phyloP scores from a whole-genome alignment of 305 asterid species.

The Fraxinus ornus region DNA sequence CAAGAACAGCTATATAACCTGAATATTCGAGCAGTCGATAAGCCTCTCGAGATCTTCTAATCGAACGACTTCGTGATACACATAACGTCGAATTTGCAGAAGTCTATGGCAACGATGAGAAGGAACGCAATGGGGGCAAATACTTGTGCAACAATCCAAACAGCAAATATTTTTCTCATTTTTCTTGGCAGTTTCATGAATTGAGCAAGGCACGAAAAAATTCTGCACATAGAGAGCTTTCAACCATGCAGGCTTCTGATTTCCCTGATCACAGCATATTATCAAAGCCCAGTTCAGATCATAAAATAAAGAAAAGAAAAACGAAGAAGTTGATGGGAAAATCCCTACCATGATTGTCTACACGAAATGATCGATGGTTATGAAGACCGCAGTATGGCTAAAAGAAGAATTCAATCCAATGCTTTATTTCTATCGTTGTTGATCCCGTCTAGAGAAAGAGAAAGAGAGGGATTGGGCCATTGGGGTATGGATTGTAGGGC shows the following conservation, averaged over 20 bases:
- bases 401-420: background rate
- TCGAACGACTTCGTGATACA: slow-evolving; percentile 87
- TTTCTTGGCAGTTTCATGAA: slow-evolving; percentile 74
- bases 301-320: background rate
- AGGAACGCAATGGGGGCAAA: slow-evolving; percentile 88
- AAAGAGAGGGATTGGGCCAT: slow-evolving; percentile 15
- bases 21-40: slow-evolving; percentile 84
- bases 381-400: background rate
- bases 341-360: slow-evolving; percentile 35
- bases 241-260: slow-evolving; percentile 79
- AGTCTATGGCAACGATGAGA: slow-evolving; percentile 80
- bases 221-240: slow-evolving; percentile 64
- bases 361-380: background rate
- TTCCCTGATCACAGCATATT: slow-evolving; percentile 37
- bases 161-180: slow-evolving; percentile 89
- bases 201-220: slow-evolving; percentile 72
- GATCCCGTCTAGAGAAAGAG: slow-evolving; percentile 24
- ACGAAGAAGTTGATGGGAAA: background rate
- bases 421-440: background rate
- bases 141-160: slow-evolving; percentile 87
- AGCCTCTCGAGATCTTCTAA: slow-evolving; percentile 88
- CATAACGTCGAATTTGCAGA: slow-evolving; percentile 91
- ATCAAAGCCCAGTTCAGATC: slow-evolving; percentile 12
- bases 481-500: slow-evolving; percentile 45
- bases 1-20: slow-evolving; percentile 39